These are phyloP conservation scores for Litchi chinensis DNA, from an alignment of 345 rosid genomes.

Conservation along the genomic window DNA sequence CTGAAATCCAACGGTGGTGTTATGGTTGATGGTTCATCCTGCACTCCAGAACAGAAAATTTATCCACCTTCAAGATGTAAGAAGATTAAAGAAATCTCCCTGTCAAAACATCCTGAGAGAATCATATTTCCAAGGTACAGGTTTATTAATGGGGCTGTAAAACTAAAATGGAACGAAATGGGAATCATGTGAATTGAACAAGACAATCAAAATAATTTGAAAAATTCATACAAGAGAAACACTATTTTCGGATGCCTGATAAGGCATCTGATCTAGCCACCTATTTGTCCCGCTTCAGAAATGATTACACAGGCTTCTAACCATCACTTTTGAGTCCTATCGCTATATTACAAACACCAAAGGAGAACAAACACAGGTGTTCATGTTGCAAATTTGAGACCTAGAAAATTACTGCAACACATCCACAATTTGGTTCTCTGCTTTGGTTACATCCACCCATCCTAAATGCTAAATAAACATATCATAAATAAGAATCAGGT, in stretches of 20 bases:
- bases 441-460: neutral
- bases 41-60: neutral
- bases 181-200: neutral
- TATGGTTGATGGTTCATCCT: neutral
- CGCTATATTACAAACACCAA: constrained; percentile 10
- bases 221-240: neutral
- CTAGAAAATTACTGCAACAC: neutral
- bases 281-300: neutral
- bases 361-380: neutral
- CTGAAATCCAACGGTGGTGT: neutral
- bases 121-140: too few species aligned
- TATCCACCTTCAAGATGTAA: neutral
- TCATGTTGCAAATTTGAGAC: constrained; percentile 8
- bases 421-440: neutral
- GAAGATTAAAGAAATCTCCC: neutral
- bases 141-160: neutral
- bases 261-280: neutral
- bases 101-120: neutral
- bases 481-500: neutral
- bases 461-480: neutral
- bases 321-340: neutral
- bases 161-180: neutral
- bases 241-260: neutral
- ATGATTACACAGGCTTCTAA: constrained; percentile 4
- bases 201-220: neutral